These are phyloP conservation scores for Annulohypoxylon maeteangense DNA, from an alignment of 495 filamentous ascomycete species.

Conservation along the genomic window DNA sequence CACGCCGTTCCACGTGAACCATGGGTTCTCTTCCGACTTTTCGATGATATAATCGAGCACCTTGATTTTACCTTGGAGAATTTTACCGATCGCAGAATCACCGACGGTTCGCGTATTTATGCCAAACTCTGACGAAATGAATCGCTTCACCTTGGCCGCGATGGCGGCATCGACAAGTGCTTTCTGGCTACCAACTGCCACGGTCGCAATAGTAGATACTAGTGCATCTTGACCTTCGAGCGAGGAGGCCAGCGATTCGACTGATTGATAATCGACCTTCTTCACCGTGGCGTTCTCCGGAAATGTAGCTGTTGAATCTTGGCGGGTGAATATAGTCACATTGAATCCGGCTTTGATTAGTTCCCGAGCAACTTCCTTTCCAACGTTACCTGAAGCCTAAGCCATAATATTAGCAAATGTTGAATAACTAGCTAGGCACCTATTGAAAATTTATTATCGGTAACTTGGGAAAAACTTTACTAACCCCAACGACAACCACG, in stretches of 20 bases:
- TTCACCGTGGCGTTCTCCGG: conserved; percentile 52
- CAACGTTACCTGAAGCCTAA: conserved; percentile 69
- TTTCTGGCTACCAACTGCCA: conserved; percentile 54
- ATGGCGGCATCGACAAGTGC: conserved; percentile 69
- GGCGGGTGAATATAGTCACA: conserved; percentile 68
- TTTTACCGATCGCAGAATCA: conserved; percentile 52
- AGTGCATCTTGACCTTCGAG: conserved; percentile 67
- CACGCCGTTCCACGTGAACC: conserved; percentile 63
- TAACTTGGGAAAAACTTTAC: conserved; percentile 23
- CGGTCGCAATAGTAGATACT: conserved; percentile 60
- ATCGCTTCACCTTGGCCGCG: conserved; percentile 67
- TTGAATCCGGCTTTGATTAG: conserved; percentile 66
- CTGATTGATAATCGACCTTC: conserved; percentile 66
- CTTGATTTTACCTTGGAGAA: conserved; percentile 60
- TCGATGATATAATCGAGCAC: conserved; percentile 61
- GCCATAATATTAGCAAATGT: conserved; percentile 9
- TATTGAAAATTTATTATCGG: neutral
- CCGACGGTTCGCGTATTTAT: conserved; percentile 54
- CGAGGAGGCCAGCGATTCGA: conserved; percentile 60
- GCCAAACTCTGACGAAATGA: conserved; percentile 74
- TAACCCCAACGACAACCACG: conserved; percentile 63
- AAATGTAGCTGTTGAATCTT: conserved; percentile 52
- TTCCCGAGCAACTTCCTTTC: conserved; percentile 63
- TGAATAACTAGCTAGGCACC: no score
- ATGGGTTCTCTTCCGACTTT: conserved; percentile 48